Percentiles rank a stretch among this genome's conserved stretches.
Evolutionary conservation across 495 filamentous ascomycete genomes (phyloP).

Genomic region (Trichoderma reesei): DNA sequence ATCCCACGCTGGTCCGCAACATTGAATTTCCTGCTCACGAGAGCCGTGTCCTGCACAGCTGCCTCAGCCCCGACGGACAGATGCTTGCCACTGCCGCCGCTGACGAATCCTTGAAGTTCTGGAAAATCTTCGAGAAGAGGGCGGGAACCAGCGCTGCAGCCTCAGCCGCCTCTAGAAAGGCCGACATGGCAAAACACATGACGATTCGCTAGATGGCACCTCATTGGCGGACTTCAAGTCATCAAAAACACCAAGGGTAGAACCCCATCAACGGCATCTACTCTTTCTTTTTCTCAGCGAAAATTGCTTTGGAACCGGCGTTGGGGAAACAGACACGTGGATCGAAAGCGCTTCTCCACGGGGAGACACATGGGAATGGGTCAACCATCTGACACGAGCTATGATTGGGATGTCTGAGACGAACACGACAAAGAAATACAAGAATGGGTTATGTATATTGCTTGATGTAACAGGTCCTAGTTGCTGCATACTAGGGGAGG

Average conservation of each 20-base stretch:
- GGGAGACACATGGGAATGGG: conserved; percentile 9
- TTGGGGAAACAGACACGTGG: conserved; percentile 22
- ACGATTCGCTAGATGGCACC: conserved; percentile 69
- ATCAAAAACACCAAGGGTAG: not conserved
- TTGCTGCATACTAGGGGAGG: not conserved
- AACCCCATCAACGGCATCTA: not conserved
- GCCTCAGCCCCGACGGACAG: conserved; percentile 90
- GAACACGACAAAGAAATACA: not conserved
- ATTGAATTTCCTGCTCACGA: conserved; percentile 99
- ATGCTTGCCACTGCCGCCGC: conserved; percentile 93
- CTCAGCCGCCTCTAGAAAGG: conserved; percentile 42
- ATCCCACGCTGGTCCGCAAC: conserved; percentile 90
- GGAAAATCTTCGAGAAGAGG: conserved; percentile 99
- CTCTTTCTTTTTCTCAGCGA: not conserved
- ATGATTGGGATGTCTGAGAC: conserved; percentile 17
- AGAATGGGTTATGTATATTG: not conserved
- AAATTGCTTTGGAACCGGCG: conserved; percentile 30
- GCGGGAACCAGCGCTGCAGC: conserved; percentile 51
- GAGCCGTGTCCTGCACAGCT: conserved; percentile 89
- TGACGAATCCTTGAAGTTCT: conserved; percentile 98
- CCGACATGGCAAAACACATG: conserved; percentile 85
- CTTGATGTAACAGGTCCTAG: not conserved
- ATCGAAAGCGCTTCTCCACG: conserved; percentile 16
- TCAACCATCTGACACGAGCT: conserved; percentile 24
- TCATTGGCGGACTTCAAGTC: not conserved